Evolutionary conservation across 345 rosid species (phyloP).

Genomic region (Citrus glauca): DNA sequence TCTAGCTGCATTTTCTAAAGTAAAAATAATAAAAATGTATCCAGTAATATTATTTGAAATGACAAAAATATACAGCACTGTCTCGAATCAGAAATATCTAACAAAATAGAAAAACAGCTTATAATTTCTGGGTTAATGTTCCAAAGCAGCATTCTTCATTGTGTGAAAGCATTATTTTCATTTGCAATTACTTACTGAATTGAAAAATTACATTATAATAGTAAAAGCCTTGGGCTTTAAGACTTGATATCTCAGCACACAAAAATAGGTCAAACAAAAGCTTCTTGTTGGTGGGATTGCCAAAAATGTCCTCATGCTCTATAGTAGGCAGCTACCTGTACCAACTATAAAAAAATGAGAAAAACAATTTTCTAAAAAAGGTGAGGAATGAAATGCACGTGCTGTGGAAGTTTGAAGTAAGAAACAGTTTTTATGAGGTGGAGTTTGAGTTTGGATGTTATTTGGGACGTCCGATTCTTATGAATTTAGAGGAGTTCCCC

Average conservation of each 20-base stretch:
- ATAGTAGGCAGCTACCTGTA: neutral
- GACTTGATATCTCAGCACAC: neutral
- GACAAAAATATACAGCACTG: neutral
- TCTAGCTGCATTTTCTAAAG: no score
- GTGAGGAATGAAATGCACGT: neutral
- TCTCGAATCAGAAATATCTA: neutral
- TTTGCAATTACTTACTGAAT: neutral
- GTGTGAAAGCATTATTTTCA: neutral
- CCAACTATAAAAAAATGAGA: neutral
- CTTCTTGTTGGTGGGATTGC: neutral
- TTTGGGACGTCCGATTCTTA: neutral
- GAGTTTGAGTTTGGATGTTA: neutral
- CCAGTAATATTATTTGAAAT: neutral
- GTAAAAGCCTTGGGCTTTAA: neutral
- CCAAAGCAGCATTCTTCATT: neutral
- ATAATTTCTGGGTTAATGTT: neutral
- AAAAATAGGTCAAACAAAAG: neutral
- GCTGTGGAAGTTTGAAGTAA: neutral
- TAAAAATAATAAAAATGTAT: neutral
- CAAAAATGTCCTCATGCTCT: neutral
- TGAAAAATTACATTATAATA: neutral
- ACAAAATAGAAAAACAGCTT: neutral
- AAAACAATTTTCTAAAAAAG: neutral
- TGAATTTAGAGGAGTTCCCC: neutral
- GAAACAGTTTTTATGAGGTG: neutral